Evolutionary conservation across 352 stramenopile species (phyloP).

Genomic region (Phytophthora multivora): DNA sequence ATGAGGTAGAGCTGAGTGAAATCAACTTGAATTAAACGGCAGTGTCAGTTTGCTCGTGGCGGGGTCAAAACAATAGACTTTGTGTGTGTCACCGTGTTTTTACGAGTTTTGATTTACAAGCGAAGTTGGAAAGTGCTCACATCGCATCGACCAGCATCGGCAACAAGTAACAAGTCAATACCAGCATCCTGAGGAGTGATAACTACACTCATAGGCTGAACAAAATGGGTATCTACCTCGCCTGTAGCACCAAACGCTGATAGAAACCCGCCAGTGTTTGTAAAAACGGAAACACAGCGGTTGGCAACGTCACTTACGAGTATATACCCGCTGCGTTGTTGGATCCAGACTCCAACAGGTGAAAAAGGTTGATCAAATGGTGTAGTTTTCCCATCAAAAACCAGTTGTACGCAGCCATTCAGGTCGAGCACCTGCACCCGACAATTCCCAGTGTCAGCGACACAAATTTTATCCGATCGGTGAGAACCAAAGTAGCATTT

Average conservation of each 20-base stretch:
- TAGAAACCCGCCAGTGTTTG: conserved; percentile 49
- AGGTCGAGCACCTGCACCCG: conserved; percentile 59
- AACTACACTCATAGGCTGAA: conserved; percentile 36
- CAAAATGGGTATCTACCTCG: conserved; percentile 48
- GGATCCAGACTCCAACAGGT: conserved; percentile 43
- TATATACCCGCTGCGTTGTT: conserved; percentile 56
- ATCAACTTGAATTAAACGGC: conserved; percentile 51
- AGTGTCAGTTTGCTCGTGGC: conserved; percentile 10
- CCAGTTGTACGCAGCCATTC: conserved; percentile 31
- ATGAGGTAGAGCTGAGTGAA: conserved; percentile 55
- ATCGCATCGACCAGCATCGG: conserved; percentile 38
- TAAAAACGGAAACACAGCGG: conserved; percentile 50
- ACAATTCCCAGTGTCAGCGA: conserved; percentile 57
- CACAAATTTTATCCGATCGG: conserved; percentile 52
- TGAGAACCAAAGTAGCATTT: conserved; percentile 60
- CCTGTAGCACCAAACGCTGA: conserved; percentile 53
- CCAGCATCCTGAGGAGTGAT: conserved; percentile 8
- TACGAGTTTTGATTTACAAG: conserved; percentile 3
- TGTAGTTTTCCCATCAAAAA: conserved; percentile 43
- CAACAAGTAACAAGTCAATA: conserved; percentile 25
- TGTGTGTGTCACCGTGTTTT: conserved; percentile 5
- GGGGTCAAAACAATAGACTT: conserved; percentile 25
- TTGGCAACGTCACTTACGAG: conserved; percentile 52
- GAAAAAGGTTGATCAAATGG: conserved; percentile 52
- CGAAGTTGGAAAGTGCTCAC: conserved; percentile 43